Percentiles rank a stretch among this genome's conserved stretches.
These are phyloP conservation scores for Acorus calamus DNA, from an alignment of 106 monocot species.

Conservation along the genomic window DNA sequence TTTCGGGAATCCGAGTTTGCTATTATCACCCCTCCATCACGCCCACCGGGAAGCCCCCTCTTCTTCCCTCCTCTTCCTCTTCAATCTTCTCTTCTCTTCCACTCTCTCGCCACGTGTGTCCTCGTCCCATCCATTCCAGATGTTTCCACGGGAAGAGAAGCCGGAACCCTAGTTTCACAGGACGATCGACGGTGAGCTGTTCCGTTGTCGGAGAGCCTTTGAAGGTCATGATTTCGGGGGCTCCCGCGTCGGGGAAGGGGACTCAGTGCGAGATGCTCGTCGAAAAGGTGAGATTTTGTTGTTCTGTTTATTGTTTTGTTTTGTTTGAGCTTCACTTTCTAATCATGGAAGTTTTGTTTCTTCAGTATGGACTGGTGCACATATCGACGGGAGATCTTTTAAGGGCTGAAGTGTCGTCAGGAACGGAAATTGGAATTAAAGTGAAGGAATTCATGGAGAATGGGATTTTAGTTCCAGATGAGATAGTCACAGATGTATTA, in stretches of 20 bases:
- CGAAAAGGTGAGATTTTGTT: slow-evolving; percentile 37
- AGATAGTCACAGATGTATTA: slow-evolving; percentile 79
- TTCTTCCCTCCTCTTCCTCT: slow-evolving; percentile 4
- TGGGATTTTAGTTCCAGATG: slow-evolving; percentile 81
- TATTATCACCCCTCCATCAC: background rate
- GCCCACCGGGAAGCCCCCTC: background rate
- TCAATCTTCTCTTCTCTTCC: background rate
- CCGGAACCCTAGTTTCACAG: slow-evolving; percentile 16
- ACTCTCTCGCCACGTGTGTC: too few relatives aligned
- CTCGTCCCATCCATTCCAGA: too few relatives aligned
- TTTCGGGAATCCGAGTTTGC: too few relatives aligned
- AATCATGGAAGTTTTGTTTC: background rate
- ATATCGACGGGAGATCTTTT: slow-evolving; percentile 94
- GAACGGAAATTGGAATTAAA: slow-evolving; percentile 75
- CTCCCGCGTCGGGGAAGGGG: slow-evolving; percentile 92
- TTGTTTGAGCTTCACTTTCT: background rate
- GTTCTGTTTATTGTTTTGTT: background rate
- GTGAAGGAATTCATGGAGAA: slow-evolving; percentile 87
- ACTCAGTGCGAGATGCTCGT: slow-evolving; percentile 84
- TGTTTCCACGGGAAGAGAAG: too few relatives aligned
- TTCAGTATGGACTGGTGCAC: slow-evolving; percentile 84
- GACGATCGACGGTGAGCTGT: slow-evolving; percentile 31
- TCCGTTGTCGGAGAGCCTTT: slow-evolving; percentile 27
- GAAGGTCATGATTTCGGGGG: slow-evolving; percentile 94
- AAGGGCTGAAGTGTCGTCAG: slow-evolving; percentile 72